phyloP scores from a whole-genome alignment of 2,329 filamentous ascomycete species.

The Monilinia fructicola region DNA sequence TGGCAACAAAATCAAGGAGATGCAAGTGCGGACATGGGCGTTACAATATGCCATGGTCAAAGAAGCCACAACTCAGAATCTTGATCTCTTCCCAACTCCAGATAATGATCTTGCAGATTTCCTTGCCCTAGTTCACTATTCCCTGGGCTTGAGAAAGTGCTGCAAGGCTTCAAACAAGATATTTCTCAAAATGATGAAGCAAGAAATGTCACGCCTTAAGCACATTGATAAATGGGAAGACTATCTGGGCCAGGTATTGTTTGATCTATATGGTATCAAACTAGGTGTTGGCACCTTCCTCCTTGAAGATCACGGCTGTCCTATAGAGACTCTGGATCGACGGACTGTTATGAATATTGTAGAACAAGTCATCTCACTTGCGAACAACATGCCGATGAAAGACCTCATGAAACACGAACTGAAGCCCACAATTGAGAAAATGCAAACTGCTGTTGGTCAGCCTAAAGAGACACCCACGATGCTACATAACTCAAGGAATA shows the following conservation, averaged over 20 bases:
- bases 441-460: slow-evolving; percentile 81
- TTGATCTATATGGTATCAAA: slow-evolving; percentile 78
- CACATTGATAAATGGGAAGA: slow-evolving; percentile 80
- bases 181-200: slow-evolving; percentile 84
- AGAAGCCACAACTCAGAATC: slow-evolving; percentile 68
- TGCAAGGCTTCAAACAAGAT: slow-evolving; percentile 84
- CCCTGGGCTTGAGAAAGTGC: slow-evolving; percentile 77
- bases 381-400: slow-evolving; percentile 81
- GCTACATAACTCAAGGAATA: slow-evolving; percentile 82
- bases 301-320: slow-evolving; percentile 76
- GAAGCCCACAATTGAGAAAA: slow-evolving; percentile 85
- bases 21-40: slow-evolving; percentile 86
- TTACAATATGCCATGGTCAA: slow-evolving; percentile 79
- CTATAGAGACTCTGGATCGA: slow-evolving; percentile 73
- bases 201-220: slow-evolving; percentile 75
- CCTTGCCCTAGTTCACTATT: slow-evolving; percentile 78
- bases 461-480: slow-evolving; percentile 77
- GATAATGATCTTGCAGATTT: slow-evolving; percentile 76
- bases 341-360: slow-evolving; percentile 78
- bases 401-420: slow-evolving; percentile 90
- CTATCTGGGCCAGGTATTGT: slow-evolving; percentile 82
- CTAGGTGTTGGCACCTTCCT: slow-evolving; percentile 67
- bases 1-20: slow-evolving; percentile 74
- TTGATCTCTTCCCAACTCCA: slow-evolving; percentile 61
- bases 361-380: slow-evolving; percentile 78